Evolutionary conservation across 441 rosid genomes (phyloP).

Genomic region (Adansonia grandidieri): DNA sequence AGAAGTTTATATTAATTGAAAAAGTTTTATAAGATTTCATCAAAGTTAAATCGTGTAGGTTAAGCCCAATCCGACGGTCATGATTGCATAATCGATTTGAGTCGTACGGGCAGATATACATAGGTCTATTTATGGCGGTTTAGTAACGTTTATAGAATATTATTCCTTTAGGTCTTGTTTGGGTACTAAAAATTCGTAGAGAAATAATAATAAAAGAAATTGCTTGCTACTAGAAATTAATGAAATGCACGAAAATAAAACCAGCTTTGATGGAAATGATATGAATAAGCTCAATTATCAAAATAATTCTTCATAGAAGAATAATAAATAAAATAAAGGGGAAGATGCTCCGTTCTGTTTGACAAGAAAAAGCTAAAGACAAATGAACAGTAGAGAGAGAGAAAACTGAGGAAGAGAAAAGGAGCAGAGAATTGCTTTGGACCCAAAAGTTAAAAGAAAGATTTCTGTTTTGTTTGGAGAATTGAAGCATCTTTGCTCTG

Average conservation of each 20-base stretch:
- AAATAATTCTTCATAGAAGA: neutral
- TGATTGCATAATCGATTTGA: neutral
- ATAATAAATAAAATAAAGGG: conserved; percentile 27
- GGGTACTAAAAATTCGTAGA: neutral
- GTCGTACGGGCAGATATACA: neutral
- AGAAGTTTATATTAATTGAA: conserved; percentile 15
- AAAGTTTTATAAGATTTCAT: neutral
- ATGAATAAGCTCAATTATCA: neutral
- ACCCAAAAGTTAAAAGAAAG: neutral
- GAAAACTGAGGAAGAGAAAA: neutral
- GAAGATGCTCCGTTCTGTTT: conserved; percentile 27
- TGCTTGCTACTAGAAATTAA: too few species aligned
- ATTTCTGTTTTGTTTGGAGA: conserved; percentile 38
- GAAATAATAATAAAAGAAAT: neutral
- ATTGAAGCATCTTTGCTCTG: conserved; percentile 24
- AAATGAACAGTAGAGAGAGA: conserved; percentile 31
- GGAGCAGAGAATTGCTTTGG: neutral
- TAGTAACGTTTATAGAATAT: neutral
- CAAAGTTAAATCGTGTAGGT: neutral
- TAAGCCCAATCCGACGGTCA: neutral
- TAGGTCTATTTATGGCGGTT: neutral
- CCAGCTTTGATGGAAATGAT: neutral
- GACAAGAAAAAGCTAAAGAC: conserved; percentile 40
- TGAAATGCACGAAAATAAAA: neutral
- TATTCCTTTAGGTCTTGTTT: neutral